Evolutionary conservation across 768 basidiomycete species (phyloP).

Genomic region (Hirschioporus abietinus): DNA sequence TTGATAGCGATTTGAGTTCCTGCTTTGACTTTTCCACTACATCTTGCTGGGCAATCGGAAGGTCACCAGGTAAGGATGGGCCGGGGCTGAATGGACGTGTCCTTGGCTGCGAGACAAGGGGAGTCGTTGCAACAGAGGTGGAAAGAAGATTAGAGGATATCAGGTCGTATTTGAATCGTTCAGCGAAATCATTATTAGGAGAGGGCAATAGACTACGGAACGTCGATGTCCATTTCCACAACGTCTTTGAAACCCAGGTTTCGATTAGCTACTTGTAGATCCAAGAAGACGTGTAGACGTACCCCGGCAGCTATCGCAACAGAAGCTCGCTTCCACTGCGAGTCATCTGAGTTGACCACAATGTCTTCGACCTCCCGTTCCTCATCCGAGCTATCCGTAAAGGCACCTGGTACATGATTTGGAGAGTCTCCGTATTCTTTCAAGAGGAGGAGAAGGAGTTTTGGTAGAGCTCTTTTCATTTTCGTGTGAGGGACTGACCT

Average conservation of each 20-base stretch:
- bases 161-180: conserved; percentile 80
- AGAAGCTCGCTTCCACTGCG: conserved; percentile 32
- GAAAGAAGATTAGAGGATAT: conserved; percentile 78
- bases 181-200: conserved; percentile 50
- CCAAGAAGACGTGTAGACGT: conserved; percentile 6
- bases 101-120: conserved; percentile 25
- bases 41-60: conserved; percentile 23
- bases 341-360: conserved; percentile 21
- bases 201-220: conserved; percentile 31
- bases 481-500: conserved; percentile 35
- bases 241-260: conserved; percentile 12
- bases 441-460: conserved; percentile 10
- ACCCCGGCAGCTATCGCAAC: conserved; percentile 13
- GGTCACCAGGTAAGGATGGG: conserved; percentile 42
- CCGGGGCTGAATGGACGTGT: conserved; percentile 27
- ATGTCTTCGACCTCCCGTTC: conserved; percentile 34
- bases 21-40: conserved; percentile 7
- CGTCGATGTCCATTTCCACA: conserved; percentile 32
- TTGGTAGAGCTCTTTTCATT: conserved; percentile 7
- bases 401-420: conserved; percentile 54
- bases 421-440: conserved; percentile 56
- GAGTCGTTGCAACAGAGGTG: conserved; percentile 39
- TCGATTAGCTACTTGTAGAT: conserved; percentile 7
- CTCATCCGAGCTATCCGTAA: conserved; percentile 31
- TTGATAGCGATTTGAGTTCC: conserved; percentile 6